Conservation (phyloP, 805 yeast genomes). For the Sugiyamaella chiloensis region DNA sequence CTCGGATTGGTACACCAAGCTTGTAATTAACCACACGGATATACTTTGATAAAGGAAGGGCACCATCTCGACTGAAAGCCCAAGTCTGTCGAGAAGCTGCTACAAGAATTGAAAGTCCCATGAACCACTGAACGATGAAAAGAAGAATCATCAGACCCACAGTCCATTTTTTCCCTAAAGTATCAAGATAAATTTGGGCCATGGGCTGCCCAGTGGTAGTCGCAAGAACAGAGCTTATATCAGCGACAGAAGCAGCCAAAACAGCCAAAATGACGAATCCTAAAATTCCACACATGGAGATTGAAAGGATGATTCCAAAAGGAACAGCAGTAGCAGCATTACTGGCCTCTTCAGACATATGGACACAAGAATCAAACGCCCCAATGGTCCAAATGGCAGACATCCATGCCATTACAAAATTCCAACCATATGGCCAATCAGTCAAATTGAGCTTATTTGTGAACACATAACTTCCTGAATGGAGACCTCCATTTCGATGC, state of each 20-base stretch:
- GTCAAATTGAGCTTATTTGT: conserved; percentile 49
- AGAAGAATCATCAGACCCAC: conserved; percentile 58
- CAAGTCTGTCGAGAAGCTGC: conserved; percentile 70
- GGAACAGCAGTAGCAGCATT: conserved; percentile 64
- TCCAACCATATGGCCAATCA: conserved; percentile 61
- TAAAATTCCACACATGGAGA: conserved; percentile 52
- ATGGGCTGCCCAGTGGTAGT: conserved; percentile 56
- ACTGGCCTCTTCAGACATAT: conserved; percentile 67
- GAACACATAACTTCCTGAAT: conserved; percentile 53
- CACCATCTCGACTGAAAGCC: conserved; percentile 77
- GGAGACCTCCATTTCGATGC: conserved; percentile 35
- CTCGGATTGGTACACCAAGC: conserved; percentile 62
- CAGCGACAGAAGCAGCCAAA: conserved; percentile 51
- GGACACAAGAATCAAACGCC: conserved; percentile 68
- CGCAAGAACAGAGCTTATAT: conserved; percentile 41
- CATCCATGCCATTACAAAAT: conserved; percentile 52
- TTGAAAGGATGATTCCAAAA: conserved; percentile 58
- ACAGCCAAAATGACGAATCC: conserved; percentile 58
- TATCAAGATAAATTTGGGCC: conserved; percentile 61
- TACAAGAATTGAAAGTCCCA: conserved; percentile 63
- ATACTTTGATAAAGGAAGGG: conserved; percentile 57
- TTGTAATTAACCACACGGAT: conserved; percentile 56
- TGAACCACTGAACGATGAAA: conserved; percentile 58
- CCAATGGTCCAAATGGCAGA: conserved; percentile 76
- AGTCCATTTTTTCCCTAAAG: conserved; percentile 64